Conservation (phyloP, 768 basidiomycete species). For the Hebeloma cylindrosporum region DNA sequence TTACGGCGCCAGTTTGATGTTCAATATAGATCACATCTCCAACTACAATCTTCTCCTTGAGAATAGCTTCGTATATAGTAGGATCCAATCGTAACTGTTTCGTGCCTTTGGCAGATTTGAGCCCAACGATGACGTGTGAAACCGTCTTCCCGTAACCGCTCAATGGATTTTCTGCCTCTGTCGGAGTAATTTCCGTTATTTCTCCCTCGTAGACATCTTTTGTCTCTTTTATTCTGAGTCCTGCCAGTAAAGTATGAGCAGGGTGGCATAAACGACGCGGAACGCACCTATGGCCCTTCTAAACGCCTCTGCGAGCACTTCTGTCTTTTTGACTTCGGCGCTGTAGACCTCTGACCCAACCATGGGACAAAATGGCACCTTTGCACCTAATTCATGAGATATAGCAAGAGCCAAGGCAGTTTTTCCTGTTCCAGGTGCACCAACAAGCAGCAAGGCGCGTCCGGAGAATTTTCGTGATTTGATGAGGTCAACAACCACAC, state of each 20-base stretch:
- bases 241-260: conserved; percentile 38
- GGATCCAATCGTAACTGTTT: conserved; percentile 95
- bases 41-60: conserved; percentile 95
- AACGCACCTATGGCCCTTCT: conserved; percentile 92
- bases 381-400: conserved; percentile 89
- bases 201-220: conserved; percentile 99
- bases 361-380: conserved; percentile 99
- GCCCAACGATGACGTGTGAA: conserved; percentile 94
- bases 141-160: conserved; percentile 98
- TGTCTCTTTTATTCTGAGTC: conserved; percentile 97
- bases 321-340: conserved; percentile 98
- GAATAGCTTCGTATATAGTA: conserved; percentile 93
- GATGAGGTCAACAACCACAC: conserved; percentile 85
- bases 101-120: conserved; percentile 91
- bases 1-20: conserved; percentile 90
- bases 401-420: conserved; percentile 94
- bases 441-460: conserved; percentile 86
- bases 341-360: conserved; percentile 97
- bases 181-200: conserved; percentile 94
- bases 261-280: not conserved
- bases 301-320: conserved; percentile 93
- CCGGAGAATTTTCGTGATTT: conserved; percentile 94
- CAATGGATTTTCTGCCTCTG: conserved; percentile 95
- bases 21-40: conserved; percentile 98
- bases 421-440: conserved; percentile 97